Conservation (phyloP, 1,284 basidiomycete genomes). For the Ustilago nuda region DNA sequence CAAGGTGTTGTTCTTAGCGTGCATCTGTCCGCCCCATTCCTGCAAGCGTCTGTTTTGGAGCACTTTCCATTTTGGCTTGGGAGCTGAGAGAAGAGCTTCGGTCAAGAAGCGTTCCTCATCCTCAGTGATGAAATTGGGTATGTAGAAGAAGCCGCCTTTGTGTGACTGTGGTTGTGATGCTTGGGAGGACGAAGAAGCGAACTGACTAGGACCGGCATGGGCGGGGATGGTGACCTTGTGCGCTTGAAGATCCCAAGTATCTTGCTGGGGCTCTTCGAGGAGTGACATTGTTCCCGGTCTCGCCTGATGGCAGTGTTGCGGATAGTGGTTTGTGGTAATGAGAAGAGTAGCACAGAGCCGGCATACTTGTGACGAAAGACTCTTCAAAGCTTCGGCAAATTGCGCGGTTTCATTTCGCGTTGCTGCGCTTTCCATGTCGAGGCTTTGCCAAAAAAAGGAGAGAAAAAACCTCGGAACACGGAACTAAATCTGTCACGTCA, state of each 20-base stretch:
- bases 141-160: conserved; percentile 66
- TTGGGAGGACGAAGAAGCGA: conserved; percentile 19
- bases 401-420: conserved; percentile 6
- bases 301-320: background rate
- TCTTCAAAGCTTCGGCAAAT: conserved; percentile 9
- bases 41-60: conserved; percentile 74
- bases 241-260: conserved; percentile 28
- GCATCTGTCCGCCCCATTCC: conserved; percentile 75
- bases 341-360: background rate
- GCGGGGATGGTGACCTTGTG: conserved; percentile 35
- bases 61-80: conserved; percentile 86
- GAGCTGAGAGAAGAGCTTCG: conserved; percentile 78
- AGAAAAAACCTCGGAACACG: conserved; percentile 4
- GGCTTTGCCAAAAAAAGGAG: conserved; percentile 8
- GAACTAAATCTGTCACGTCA: conserved; percentile 2
- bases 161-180: background rate
- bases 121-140: conserved; percentile 82
- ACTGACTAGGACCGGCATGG: conserved; percentile 31
- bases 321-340: background rate
- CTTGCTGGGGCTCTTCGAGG: conserved; percentile 26
- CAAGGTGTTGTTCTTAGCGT: conserved; percentile 74
- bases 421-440: conserved; percentile 7
- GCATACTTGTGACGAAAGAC: background rate
- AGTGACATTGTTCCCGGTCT: conserved; percentile 28
- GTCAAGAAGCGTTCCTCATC: conserved; percentile 82